These are phyloP conservation scores for Spathaspora boniae DNA, from an alignment of 805 yeast species.

Conservation along the genomic window DNA sequence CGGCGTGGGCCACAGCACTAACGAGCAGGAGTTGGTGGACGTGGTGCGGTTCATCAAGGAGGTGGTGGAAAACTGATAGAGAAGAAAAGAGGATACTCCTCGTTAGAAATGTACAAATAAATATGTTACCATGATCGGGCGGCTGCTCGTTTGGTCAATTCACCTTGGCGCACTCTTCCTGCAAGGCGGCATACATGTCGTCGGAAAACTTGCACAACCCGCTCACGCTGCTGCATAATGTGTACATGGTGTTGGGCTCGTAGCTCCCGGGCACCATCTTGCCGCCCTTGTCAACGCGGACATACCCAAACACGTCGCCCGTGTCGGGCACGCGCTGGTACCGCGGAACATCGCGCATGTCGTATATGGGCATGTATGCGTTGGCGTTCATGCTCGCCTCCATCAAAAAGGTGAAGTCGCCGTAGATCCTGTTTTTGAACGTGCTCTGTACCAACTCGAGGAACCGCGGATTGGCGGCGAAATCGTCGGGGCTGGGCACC, in stretches of 20 bases:
- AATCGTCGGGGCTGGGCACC: slow-evolving; percentile 17
- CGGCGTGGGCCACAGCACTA: slow-evolving; percentile 67
- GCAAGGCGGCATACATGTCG: slow-evolving; percentile 40
- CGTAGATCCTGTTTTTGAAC: slow-evolving; percentile 19
- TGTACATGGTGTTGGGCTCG: slow-evolving; percentile 57
- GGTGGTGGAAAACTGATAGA: slow-evolving; percentile 11
- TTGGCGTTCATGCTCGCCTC: slow-evolving; percentile 54
- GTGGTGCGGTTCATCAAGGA: slow-evolving; percentile 34
- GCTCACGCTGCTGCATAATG: slow-evolving; percentile 36
- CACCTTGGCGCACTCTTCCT: slow-evolving; percentile 21
- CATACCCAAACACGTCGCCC: slow-evolving; percentile 69
- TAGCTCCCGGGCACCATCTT: slow-evolving; percentile 53
- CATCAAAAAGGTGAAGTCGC: slow-evolving; percentile 52
- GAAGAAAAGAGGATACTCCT: neutral
- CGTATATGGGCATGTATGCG: slow-evolving; percentile 67
- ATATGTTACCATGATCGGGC: neutral
- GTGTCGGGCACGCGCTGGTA: slow-evolving; percentile 67
- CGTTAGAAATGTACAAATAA: neutral
- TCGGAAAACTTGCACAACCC: slow-evolving; percentile 49
- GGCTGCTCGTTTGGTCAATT: neutral
- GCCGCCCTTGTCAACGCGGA: slow-evolving; percentile 54
- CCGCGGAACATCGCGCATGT: slow-evolving; percentile 60
- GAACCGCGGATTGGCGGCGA: slow-evolving; percentile 25
- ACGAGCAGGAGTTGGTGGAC: slow-evolving; percentile 62
- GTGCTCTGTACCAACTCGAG: slow-evolving; percentile 23